Base-by-base conservation (phyloP, 1,139 yeast species). In the Candida tetrigidarum region DNA sequence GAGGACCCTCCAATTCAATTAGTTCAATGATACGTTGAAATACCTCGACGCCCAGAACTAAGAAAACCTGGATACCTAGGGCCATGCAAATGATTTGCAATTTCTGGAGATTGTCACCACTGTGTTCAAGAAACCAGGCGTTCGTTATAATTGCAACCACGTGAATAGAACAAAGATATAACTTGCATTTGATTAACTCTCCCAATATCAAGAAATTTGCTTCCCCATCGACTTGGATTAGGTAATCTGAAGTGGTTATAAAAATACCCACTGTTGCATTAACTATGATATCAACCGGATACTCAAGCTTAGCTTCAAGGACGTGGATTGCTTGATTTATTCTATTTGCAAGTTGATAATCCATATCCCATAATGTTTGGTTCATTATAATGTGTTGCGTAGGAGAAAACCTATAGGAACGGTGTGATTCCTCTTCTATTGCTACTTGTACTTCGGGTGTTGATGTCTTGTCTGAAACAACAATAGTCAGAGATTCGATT, bases 221-320 rank as follows among this genome's bases (percentile, higher is more conserved):
- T 3, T 37, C 20, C 1, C 14, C 15, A 29, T 50, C 46, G 11
- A 36, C 33, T 40, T 50, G 53, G 22, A 49, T 18, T 5, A 50
- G 22, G 16, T 37, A 37, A 15, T 45, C 44, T 11, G 44, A 44
- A 1, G 37, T n/a, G 5, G 46, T 30, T 14, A 43, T 14, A 19
- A 30, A 34, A 9, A 50, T 43, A 7, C 50, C 53, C 16, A 50
- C 39, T 9, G 23, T 28, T n/a, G 42, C 35, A 30, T 50, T 50
- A 10, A 50, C 32, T 10, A 47, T 35, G 10, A 50, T 39, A 28
- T 50, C 52, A n/a, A 45, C 39, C 2, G 38, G 39, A 37, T 47
- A 35, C 3, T 16, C 15, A 23, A 42, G 39, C 19, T 43, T 42
- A 10, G 20, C 39, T 40, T 49, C 53, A 22, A 45, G 33, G 11